These are phyloP conservation scores for Puccinia brachypodii DNA, from an alignment of 1,284 basidiomycete genomes.

Conservation along the genomic window DNA sequence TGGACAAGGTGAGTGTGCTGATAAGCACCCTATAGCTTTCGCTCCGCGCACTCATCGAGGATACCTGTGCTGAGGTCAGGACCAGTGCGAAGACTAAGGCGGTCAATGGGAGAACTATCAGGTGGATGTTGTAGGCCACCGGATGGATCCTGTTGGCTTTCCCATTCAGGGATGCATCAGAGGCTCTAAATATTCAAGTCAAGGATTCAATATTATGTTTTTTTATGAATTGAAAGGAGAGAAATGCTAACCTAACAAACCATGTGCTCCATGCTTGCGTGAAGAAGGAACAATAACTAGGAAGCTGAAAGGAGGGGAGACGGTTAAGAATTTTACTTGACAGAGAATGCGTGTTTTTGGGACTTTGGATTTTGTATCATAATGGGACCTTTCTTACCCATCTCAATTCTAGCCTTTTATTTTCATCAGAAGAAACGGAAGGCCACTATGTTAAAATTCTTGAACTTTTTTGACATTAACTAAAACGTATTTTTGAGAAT, in stretches of 20 bases:
- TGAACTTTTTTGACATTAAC: too few species aligned
- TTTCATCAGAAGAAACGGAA: neutral
- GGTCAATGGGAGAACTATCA: neutral
- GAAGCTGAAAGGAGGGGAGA: neutral
- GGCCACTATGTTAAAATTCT: too few species aligned
- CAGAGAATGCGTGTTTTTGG: neutral
- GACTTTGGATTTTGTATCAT: too few species aligned
- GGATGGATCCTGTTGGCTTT: neutral
- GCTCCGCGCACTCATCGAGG: neutral
- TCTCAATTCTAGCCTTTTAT: constrained; percentile 5
- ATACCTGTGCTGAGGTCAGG: neutral
- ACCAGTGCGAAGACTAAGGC: neutral
- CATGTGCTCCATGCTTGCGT: constrained; percentile 17
- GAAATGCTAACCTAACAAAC: neutral
- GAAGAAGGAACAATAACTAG: constrained; percentile 23
- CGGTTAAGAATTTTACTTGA: neutral
- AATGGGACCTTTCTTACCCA: neutral
- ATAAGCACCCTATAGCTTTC: neutral
- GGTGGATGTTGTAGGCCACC: neutral
- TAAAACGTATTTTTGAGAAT: too few species aligned
- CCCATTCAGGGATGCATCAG: constrained; percentile 16
- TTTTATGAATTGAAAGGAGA: neutral
- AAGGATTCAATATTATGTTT: neutral
- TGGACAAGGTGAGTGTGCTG: neutral
- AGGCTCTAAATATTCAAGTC: neutral